These are phyloP conservation scores for Eimeria falciformis DNA, from an alignment of 169 alveolate genomes.

Conservation along the genomic window DNA sequence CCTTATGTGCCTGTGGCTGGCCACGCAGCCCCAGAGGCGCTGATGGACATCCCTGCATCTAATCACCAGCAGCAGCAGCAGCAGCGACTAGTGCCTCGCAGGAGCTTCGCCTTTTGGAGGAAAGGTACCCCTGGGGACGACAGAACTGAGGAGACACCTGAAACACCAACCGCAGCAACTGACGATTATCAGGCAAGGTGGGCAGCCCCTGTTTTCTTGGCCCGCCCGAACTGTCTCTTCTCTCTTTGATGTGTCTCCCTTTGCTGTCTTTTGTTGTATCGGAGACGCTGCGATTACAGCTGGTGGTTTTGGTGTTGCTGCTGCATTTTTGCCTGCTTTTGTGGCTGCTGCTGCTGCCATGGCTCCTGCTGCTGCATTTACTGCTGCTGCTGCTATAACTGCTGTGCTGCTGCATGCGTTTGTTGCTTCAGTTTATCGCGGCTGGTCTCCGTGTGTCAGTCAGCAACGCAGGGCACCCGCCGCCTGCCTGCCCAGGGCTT, in stretches of 20 bases:
- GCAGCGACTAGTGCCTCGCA: neutral
- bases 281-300: neutral
- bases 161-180: neutral
- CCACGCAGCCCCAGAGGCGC: neutral
- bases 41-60: neutral
- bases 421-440: conserved; percentile 12
- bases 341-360: neutral
- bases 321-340: neutral
- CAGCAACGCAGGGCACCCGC: neutral
- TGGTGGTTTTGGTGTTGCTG: neutral
- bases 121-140: neutral
- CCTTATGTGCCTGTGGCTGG: neutral
- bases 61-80: conserved; percentile 14
- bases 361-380: neutral
- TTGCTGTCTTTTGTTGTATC: neutral
- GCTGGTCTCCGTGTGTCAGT: conserved; percentile 3
- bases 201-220: too few relatives aligned
- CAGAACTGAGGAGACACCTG: neutral
- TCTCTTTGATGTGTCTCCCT: neutral
- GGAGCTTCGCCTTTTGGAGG: neutral
- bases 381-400: neutral
- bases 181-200: neutral
- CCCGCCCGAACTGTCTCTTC: too few relatives aligned
- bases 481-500: neutral
- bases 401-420: neutral